Conservation (phyloP, 176 grass and related monocot species). For the Saccharum officinarum region DNA sequence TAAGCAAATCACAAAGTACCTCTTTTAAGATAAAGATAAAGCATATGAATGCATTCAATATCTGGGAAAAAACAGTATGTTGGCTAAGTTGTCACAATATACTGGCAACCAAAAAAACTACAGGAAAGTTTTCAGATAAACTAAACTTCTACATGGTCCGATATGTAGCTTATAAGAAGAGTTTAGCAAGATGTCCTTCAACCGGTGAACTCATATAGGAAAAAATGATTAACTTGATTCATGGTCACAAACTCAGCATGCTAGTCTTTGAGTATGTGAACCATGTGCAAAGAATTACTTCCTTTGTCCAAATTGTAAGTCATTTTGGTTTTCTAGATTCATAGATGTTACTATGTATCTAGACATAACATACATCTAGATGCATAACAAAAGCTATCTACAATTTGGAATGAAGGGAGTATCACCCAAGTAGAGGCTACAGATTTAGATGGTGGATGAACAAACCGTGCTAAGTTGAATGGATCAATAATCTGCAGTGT, state of each 20-base stretch:
- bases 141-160: neutral
- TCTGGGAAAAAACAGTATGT: too few species aligned
- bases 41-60: neutral
- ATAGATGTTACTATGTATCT: too few species aligned
- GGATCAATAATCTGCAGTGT: neutral
- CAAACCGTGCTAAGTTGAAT: neutral
- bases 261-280: neutral
- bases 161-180: neutral
- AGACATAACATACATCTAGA: too few species aligned
- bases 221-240: neutral
- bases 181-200: neutral
- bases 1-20: constrained; percentile 26
- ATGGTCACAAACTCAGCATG: neutral
- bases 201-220: neutral
- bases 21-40: neutral
- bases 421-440: neutral
- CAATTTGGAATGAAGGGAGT: too few species aligned
- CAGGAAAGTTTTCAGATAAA: neutral
- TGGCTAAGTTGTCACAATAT: neutral
- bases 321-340: too few species aligned
- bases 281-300: neutral
- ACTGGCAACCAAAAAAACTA: neutral
- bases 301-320: too few species aligned
- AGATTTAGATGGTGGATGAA: neutral
- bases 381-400: too few species aligned